Conservation (phyloP, 306 rosid species). For the Sophora flavescens region DNA sequence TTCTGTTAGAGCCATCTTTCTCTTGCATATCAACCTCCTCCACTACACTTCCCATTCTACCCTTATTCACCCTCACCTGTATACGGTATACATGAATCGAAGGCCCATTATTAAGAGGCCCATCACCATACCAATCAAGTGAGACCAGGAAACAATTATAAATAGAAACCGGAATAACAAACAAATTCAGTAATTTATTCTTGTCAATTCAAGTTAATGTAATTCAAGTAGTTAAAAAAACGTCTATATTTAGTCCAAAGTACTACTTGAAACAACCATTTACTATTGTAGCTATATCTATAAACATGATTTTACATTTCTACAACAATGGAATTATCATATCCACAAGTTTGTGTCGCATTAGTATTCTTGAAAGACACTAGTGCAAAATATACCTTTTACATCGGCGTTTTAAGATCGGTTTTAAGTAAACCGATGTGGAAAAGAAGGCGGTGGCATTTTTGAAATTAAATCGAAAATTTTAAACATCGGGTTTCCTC, state of each 20-base stretch:
- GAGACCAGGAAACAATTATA: neutral
- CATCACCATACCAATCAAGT: neutral
- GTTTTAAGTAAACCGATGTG: too few species aligned
- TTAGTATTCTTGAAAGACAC: conserved; percentile 96
- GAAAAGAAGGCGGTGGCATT: too few species aligned
- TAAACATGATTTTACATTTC: conserved; percentile 69
- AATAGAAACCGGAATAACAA: conserved; percentile 30
- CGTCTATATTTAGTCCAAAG: conserved; percentile 27
- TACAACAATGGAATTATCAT: conserved; percentile 94
- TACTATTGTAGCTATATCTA: conserved; percentile 39
- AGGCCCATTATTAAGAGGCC: neutral
- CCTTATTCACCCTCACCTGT: too few species aligned
- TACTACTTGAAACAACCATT: conserved; percentile 35
- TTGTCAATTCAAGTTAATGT: conserved; percentile 14
- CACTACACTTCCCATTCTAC: too few species aligned
- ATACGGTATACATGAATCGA: neutral
- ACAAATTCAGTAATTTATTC: neutral
- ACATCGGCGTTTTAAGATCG: too few species aligned
- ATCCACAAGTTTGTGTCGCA: conserved; percentile 96
- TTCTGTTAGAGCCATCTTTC: too few species aligned
- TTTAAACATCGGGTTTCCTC: too few species aligned
- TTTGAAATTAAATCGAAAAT: too few species aligned
- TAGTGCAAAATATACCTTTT: too few species aligned
- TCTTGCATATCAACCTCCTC: too few species aligned
- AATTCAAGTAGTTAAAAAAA: conserved; percentile 33